Evolutionary conservation across 768 basidiomycete genomes (phyloP), one percentile per base, ranked within the genome.

Genomic region (Cubamyces lactineus): DNA sequence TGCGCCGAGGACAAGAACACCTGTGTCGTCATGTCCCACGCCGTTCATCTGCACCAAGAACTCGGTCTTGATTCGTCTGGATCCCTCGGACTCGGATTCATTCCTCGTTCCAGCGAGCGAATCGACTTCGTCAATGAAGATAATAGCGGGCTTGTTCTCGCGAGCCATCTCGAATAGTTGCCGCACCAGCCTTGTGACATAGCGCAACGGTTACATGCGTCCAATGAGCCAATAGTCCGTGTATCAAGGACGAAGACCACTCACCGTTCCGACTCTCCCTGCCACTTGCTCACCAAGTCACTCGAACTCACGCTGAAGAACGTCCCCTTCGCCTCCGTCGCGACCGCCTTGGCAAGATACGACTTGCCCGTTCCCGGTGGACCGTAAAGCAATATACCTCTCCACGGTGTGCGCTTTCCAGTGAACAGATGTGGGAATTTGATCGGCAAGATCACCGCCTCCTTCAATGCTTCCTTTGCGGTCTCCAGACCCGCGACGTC

Each of bases 401-500:
- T 84, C 97, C 97, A 98, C 2, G 97, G 96, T 11, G 96, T 98
- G 17, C 97, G 89, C 75, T 98, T 98, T 41, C 96, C 97, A 1
- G 96, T 98, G 77, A 99, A 99, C 28, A 99, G 83, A 75, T 98
- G 95, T 1, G 97, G 97, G 70, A 98, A 98, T 75, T 98, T 98
- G 83, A 98, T 98, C 4, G 97, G 97, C n/a, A 99, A 81, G 72
- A 98, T 97, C 72, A 98, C 97, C 40, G 97, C 96, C 74, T 98
- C 97, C 73, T 98, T 98, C 70, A 99, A 77, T 5, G 96, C 85
- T 43, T 96, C 95, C 75, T 98, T 99, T 46, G 96, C 97, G 26
- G 85, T 87, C 71, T 96, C 95, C 11, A 99, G 82, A 50, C 97
- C 97, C 16, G 97, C 97, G 50, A 99, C 96, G 74, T 99, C 97